Evolutionary conservation across 2,329 filamentous ascomycete species (phyloP), one percentile per base, ranked within the genome.

Genomic region (Penicillium expansum): DNA sequence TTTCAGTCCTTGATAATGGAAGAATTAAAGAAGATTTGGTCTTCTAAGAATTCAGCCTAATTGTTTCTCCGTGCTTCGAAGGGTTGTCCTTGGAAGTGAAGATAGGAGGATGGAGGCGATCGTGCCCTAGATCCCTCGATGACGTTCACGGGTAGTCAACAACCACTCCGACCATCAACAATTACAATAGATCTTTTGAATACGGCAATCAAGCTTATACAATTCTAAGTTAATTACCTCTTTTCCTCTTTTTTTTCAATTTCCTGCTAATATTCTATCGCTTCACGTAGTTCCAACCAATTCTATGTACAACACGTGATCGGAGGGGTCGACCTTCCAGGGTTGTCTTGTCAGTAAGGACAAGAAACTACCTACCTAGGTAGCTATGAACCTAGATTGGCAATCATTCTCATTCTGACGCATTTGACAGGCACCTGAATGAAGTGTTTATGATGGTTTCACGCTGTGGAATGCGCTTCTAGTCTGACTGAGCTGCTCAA

Each of bases 61-160:
- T 53, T 13, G 24, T 38, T 24, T 38, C 32, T 50, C 41, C 49
- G 53, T 58, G 52, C 38, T 45, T 57, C 22, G 27, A 49, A 60
- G 60, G 59, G 57, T 48, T 30, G 39, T 24, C 35, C 43, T 58
- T 35, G 51, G 49, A 42, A 51, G 56, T 44, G n/a, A 32, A 56
- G 38, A 41, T 33, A 50, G 62, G 57, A 42, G 43, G 27, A 41
- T 37, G 14, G 18, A 51, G 38, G 6, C 6, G 38, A 51, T 29
- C 27, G 39, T 52, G 44, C 54, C 48, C 48, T 58, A 29, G 48
- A 48, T 58, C 58, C 60, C 60, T 62, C 55, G 55, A 62, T 60
- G 57, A 62, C 60, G 60, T n/a, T n/a, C n/a, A n/a, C n/a, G n/a
- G n/a, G n/a, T 52, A 20, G 48, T 57, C 47, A 39, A 53, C 24